Percentiles rank a stretch among this genome's conserved stretches.
phyloP scores from a whole-genome alignment of 805 yeast genomes.

The Blastobotrys robertii region DNA sequence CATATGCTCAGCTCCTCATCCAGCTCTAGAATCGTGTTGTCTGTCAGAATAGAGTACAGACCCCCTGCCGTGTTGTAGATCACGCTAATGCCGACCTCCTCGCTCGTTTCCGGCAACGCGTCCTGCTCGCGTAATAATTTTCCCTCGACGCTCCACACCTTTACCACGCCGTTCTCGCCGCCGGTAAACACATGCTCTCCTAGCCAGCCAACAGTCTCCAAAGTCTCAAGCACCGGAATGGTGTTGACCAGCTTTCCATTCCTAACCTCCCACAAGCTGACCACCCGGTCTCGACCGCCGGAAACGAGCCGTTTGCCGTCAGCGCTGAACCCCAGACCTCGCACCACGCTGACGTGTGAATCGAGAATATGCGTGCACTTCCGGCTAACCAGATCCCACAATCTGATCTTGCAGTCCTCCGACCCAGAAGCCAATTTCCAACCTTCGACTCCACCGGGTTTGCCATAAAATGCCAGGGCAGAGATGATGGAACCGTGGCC shows the following conservation, averaged over 20 bases:
- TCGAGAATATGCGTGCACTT: slow-evolving; percentile 50
- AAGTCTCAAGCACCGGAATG: slow-evolving; percentile 53
- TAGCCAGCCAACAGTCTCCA: slow-evolving; percentile 30
- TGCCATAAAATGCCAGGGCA: slow-evolving; percentile 66
- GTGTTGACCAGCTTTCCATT: slow-evolving; percentile 52
- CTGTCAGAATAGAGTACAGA: slow-evolving; percentile 56
- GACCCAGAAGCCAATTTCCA: slow-evolving; percentile 79
- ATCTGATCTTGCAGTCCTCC: slow-evolving; percentile 43
- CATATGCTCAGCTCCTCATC: slow-evolving; percentile 34
- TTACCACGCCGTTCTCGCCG: slow-evolving; percentile 65
- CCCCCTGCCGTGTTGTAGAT: slow-evolving; percentile 21
- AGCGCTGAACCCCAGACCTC: slow-evolving; percentile 62
- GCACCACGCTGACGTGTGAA: slow-evolving; percentile 77
- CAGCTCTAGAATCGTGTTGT: slow-evolving; percentile 64
- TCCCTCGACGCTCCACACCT: slow-evolving; percentile 49
- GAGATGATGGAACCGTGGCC: slow-evolving; percentile 92
- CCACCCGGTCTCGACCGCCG: slow-evolving; percentile 86
- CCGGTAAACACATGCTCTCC: slow-evolving; percentile 49
- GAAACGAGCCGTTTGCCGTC: slow-evolving; percentile 51
- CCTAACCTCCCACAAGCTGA: slow-evolving; percentile 46
- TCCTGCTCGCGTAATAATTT: slow-evolving; percentile 6
- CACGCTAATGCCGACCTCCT: slow-evolving; percentile 67
- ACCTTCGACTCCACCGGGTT: slow-evolving; percentile 39
- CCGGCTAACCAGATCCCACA: slow-evolving; percentile 63
- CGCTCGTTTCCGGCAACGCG: slow-evolving; percentile 32